Base-by-base conservation (phyloP, 768 basidiomycete species). In the Baorangia bicolor region DNA sequence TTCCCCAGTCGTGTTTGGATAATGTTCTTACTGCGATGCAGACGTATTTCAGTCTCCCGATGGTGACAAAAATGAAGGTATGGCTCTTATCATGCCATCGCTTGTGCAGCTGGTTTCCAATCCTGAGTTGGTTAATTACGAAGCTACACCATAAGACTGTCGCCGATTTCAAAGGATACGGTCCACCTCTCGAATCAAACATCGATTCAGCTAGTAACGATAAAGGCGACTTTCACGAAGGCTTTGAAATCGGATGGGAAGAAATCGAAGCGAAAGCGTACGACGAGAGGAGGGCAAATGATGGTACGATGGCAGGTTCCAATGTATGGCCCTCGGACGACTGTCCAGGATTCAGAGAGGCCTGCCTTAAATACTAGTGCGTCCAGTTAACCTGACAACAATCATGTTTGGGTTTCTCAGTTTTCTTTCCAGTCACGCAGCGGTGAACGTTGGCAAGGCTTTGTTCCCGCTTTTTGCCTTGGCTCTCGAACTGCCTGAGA, bases 161-260 rank as follows among this genome's bases (percentile, higher is more conserved):
- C 1, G 69, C 81, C 1, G 87, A 86, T n/a, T n/a, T n/a, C n/a
- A n/a, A n/a, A n/a, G n/a, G n/a, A n/a, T n/a, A n/a, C n/a, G n/a
- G n/a, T n/a, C 81, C 85, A 2, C 68, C 92, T 2, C 76, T 87
- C 7, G 86, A 84, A 51, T 84, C 82, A 45, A 92, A 92, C 67
- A 88, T 85, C 55, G 81, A 93, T 62, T 86, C 90, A 0, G 50
- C 59, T 18, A 82, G 83, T 47, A 74, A 80, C 28, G 81, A 82
- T 43, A 73, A 80, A 18, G 93, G 94, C 1, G 94, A 98, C 66
- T n/a, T n/a, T n/a, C n/a, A n/a, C n/a, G n/a, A n/a, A n/a, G n/a
- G n/a, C n/a, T n/a, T n/a, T n/a, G n/a, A n/a, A n/a, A n/a, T n/a
- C n/a, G n/a, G n/a, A n/a, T n/a, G n/a, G n/a, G n/a, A n/a, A n/a